phyloP scores from a whole-genome alignment of 495 filamentous ascomycete genomes.

The Penicillium alfredii region DNA sequence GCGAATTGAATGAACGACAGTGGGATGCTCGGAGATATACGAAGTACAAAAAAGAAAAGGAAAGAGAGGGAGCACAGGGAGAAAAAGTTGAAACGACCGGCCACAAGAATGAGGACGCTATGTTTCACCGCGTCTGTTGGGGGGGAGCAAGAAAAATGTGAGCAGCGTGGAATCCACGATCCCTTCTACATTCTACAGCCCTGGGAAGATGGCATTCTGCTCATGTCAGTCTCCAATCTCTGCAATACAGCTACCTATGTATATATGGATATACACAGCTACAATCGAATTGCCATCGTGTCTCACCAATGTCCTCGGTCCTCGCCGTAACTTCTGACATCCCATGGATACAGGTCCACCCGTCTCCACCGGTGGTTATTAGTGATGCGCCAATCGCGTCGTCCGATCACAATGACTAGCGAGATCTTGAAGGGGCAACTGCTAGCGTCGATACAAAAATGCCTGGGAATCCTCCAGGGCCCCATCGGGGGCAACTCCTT shows the following conservation, averaged over 20 bases:
- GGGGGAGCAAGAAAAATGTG: conserved; percentile 19
- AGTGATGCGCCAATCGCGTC: conserved; percentile 10
- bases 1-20: background rate
- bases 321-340: background rate
- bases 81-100: background rate
- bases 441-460: conserved; percentile 4
- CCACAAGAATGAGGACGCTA: conserved; percentile 1
- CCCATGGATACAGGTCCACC: conserved; percentile 18
- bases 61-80: background rate
- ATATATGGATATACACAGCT: no score
- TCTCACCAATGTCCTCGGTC: background rate
- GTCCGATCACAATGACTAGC: no score
- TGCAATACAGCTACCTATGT: no score
- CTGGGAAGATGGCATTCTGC: no score
- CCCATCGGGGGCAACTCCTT: no score
- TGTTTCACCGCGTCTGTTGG: conserved; percentile 17
- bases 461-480: background rate
- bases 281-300: background rate
- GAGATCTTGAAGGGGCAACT: no score
- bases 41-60: background rate
- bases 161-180: conserved; percentile 11
- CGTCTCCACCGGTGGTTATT: conserved; percentile 6
- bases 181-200: conserved; percentile 8
- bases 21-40: background rate
- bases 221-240: no score